Conservation (phyloP, 371 early-diverging fungal genomes). For the Batkoa obscura region DNA sequence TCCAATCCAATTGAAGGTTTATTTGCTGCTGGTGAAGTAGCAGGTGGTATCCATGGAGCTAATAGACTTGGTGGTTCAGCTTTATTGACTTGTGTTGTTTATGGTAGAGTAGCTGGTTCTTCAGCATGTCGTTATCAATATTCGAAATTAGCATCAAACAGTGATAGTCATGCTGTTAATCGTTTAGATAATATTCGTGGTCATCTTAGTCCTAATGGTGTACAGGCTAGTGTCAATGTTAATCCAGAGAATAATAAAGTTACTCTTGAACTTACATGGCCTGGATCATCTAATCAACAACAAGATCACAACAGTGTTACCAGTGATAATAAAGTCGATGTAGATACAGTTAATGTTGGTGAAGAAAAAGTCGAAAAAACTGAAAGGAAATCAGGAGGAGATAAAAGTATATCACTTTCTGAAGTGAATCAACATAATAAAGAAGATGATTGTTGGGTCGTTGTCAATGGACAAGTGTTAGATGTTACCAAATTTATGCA, state of each 20-base stretch:
- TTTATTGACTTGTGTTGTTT: constrained; percentile 86
- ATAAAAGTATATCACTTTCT: constrained; percentile 25
- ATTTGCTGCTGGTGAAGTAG: constrained; percentile 82
- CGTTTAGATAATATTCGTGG: constrained; percentile 52
- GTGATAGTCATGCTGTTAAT: constrained; percentile 29
- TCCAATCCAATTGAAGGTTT: constrained; percentile 51
- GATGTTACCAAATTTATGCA: constrained; percentile 80
- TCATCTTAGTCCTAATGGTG: constrained; percentile 34
- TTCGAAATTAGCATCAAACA: constrained; percentile 20
- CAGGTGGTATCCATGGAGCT: constrained; percentile 70
- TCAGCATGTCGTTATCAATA: constrained; percentile 44
- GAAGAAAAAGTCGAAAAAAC: constrained; percentile 8
- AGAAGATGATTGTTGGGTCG: constrained; percentile 85
- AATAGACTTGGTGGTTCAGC: constrained; percentile 76
- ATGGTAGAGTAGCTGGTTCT: constrained; percentile 84
- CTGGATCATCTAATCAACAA: constrained; percentile 12
- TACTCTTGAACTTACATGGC: constrained; percentile 41
- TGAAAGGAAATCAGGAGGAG: constrained; percentile 12
- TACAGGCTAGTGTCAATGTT: constrained; percentile 26
- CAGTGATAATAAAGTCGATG: too few relatives aligned
- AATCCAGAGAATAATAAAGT: constrained; percentile 28
- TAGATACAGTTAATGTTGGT: too few relatives aligned
- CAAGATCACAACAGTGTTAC: constrained; percentile 9
- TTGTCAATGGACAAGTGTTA: constrained; percentile 78
- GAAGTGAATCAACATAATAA: constrained; percentile 81